phyloP scores from a whole-genome alignment of 2,329 filamentous ascomycete genomes.

The Lecanoromycetidae sp. region DNA sequence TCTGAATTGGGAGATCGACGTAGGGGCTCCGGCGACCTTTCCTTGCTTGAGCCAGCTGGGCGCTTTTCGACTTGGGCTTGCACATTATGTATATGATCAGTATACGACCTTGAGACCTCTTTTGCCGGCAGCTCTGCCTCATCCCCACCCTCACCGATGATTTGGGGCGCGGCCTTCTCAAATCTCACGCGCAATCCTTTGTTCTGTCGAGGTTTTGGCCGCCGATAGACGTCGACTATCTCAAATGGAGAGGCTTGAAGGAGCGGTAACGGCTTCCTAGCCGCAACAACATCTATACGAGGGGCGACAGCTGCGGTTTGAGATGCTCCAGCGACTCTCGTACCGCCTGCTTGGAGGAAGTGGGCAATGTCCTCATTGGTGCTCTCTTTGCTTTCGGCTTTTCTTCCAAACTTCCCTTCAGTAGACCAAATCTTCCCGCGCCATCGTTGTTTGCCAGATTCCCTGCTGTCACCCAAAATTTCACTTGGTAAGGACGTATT shows the following conservation, averaged over 20 bases:
- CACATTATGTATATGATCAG: neutral
- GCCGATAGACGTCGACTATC: conserved; percentile 19
- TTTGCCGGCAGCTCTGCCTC: conserved; percentile 59
- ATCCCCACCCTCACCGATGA: conserved; percentile 88
- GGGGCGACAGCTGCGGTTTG: conserved; percentile 20
- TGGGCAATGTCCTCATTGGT: conserved; percentile 41
- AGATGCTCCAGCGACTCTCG: conserved; percentile 28
- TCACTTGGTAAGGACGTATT: conserved; percentile 5
- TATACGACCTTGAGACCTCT: conserved; percentile 2
- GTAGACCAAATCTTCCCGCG: conserved; percentile 39
- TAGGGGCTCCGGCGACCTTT: neutral
- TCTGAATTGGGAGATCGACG: neutral
- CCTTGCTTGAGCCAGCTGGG: neutral
- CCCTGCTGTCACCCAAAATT: conserved; percentile 24
- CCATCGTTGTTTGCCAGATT: conserved; percentile 35
- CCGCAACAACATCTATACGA: conserved; percentile 37
- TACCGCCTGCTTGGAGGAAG: conserved; percentile 44
- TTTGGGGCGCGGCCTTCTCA: conserved; percentile 55
- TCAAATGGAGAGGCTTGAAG: conserved; percentile 29
- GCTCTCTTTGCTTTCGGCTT: conserved; percentile 31
- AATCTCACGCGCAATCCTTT: conserved; percentile 68
- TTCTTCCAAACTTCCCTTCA: conserved; percentile 27
- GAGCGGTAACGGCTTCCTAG: conserved; percentile 40
- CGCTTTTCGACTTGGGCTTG: neutral
- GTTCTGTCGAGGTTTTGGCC: conserved; percentile 17